Conservation (phyloP, 108 stramenopile species). For the Conticribra guillardii region DNA sequence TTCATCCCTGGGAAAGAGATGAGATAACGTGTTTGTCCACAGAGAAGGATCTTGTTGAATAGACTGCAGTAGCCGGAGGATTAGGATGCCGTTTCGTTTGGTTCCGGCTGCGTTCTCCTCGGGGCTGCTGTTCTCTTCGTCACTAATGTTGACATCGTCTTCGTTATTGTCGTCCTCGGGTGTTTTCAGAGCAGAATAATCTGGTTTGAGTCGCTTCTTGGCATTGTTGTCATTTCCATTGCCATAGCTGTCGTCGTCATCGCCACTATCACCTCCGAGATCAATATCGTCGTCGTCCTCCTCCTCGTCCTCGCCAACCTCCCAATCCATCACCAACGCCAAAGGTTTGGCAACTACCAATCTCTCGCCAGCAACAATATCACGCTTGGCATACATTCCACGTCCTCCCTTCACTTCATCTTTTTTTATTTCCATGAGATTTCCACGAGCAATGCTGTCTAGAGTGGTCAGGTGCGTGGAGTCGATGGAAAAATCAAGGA, state of each 20-base stretch:
- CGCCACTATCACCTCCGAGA: not conserved
- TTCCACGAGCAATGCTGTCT: not conserved
- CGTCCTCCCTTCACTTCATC: not conserved
- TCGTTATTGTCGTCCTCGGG: not conserved
- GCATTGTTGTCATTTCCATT: not conserved
- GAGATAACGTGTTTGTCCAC: slow-evolving; percentile 58
- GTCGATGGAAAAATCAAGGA: not conserved
- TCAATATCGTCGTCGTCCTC: not conserved
- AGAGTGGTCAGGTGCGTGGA: not conserved
- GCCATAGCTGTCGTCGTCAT: not conserved
- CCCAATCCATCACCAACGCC: not conserved
- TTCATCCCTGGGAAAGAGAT: slow-evolving; percentile 63
- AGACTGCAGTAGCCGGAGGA: not conserved
- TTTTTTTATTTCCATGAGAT: not conserved
- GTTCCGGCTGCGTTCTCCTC: not conserved
- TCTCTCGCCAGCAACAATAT: not conserved
- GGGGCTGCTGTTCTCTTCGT: not conserved
- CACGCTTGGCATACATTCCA: not conserved
- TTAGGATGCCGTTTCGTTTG: not conserved
- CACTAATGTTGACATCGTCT: not conserved
- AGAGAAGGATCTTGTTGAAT: too few relatives aligned
- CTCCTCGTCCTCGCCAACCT: not conserved
- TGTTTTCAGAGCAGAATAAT: not conserved
- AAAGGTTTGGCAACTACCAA: not conserved
- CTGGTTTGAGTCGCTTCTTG: not conserved